phyloP scores from a whole-genome alignment of 495 filamentous ascomycete genomes.

The Hyaloscypha hepaticicola region DNA sequence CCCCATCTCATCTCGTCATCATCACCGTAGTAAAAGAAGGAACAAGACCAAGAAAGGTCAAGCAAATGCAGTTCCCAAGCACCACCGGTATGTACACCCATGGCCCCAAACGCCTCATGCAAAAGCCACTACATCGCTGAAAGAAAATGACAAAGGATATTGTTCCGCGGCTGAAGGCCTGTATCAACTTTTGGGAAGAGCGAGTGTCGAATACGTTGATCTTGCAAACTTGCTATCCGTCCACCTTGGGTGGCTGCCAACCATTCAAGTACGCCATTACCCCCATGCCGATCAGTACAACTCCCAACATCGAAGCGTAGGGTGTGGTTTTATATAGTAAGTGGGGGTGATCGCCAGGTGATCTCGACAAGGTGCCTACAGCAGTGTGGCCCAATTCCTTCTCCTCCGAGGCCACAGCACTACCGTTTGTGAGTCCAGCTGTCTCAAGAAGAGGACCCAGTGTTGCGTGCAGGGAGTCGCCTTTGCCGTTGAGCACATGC shows the following conservation, averaged over 20 bases:
- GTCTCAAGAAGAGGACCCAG: conserved; percentile 17
- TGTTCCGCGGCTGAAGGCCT: not conserved
- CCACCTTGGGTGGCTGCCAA: conserved; percentile 33
- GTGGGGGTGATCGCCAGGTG: conserved; percentile 42
- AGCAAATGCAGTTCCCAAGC: conserved; percentile 9
- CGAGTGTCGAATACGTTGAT: conserved; percentile 8
- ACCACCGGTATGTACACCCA: conserved; percentile 14
- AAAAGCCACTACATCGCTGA: conserved; percentile 18
- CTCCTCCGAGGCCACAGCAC: conserved; percentile 33
- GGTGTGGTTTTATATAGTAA: conserved; percentile 67
- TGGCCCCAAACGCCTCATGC: conserved; percentile 23
- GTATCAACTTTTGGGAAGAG: not conserved
- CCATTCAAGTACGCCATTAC: conserved; percentile 95
- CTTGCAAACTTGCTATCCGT: conserved; percentile 22
- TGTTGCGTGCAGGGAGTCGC: not conserved
- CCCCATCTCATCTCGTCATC: conserved; percentile 21
- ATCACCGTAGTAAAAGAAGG: conserved; percentile 15
- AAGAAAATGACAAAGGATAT: conserved; percentile 21
- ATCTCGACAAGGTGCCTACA: conserved; percentile 33
- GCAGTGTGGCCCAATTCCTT: conserved; percentile 35
- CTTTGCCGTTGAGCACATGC: conserved; percentile 9
- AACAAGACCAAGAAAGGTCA: conserved; percentile 5
- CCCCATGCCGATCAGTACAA: conserved; percentile 85
- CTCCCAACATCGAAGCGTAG: conserved; percentile 83
- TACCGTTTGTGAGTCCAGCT: conserved; percentile 38